Evolutionary conservation across 2,329 filamentous ascomycete species (phyloP).

Genomic region (Penicillium sp.): DNA sequence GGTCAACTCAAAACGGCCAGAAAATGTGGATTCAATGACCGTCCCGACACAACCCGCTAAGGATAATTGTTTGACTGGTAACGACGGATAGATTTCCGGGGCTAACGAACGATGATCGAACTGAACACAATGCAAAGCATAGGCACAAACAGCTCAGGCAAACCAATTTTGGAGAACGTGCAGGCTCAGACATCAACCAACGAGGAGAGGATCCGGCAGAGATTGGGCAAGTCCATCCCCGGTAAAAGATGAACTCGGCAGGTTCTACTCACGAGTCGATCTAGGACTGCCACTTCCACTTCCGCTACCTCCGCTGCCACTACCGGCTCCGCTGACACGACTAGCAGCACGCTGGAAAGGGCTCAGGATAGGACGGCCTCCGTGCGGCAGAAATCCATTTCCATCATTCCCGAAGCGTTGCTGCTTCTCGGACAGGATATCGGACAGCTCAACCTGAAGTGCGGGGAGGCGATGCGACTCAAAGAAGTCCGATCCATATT

Average conservation of each 20-base stretch:
- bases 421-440: conserved; percentile 37
- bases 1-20: conserved; percentile 5
- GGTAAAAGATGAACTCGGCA: background rate
- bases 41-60: conserved; percentile 15
- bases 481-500: conserved; percentile 40
- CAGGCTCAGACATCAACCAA: conserved; percentile 6
- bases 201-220: background rate
- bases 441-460: conserved; percentile 39
- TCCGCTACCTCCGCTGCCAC: conserved; percentile 45
- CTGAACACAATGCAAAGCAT: conserved; percentile 18
- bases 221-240: background rate
- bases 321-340: conserved; percentile 53
- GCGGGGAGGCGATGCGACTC: conserved; percentile 36
- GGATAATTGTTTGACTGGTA: conserved; percentile 2
- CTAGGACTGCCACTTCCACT: conserved; percentile 48
- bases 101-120: conserved; percentile 14
- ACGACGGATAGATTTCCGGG: conserved; percentile 6
- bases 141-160: conserved; percentile 13
- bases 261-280: conserved; percentile 41
- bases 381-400: conserved; percentile 40
- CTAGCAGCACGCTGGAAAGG: conserved; percentile 49
- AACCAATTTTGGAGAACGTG: conserved; percentile 10
- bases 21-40: conserved; percentile 4
- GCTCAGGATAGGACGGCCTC: conserved; percentile 42
- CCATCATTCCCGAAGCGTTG: conserved; percentile 38